Conservation (phyloP, 495 filamentous ascomycete species). For the Platismatia glauca region DNA sequence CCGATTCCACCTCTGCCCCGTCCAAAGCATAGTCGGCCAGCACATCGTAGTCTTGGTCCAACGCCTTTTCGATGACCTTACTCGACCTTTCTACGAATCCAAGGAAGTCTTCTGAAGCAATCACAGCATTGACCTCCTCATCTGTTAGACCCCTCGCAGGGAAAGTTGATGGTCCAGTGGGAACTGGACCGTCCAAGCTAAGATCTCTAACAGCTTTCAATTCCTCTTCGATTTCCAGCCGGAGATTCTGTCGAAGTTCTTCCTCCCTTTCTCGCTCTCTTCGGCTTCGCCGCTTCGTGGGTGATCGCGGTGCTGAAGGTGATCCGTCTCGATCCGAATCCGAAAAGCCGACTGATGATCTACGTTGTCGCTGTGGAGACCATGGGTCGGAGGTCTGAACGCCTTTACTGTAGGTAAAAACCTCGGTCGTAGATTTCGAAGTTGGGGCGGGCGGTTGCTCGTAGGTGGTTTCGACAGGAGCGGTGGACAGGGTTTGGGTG, state of each 20-base stretch:
- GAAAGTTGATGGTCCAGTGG: conserved; percentile 49
- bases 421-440: conserved; percentile 64
- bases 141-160: conserved; percentile 71
- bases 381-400: conserved; percentile 66
- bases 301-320: conserved; percentile 31
- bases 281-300: conserved; percentile 61
- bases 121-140: conserved; percentile 85
- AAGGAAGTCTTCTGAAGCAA: conserved; percentile 84
- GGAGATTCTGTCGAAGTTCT: conserved; percentile 73
- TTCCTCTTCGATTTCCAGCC: conserved; percentile 89
- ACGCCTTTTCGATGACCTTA: conserved; percentile 91
- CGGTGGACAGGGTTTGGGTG: conserved; percentile 61
- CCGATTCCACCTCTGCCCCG: conserved; percentile 60
- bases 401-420: conserved; percentile 89
- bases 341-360: conserved; percentile 47
- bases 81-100: conserved; percentile 92
- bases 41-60: conserved; percentile 92
- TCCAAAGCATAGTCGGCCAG: conserved; percentile 86
- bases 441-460: conserved; percentile 64
- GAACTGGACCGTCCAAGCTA: conserved; percentile 41
- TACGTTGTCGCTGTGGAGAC: conserved; percentile 26
- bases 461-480: conserved; percentile 59
- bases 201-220: conserved; percentile 57
- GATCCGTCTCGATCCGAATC: conserved; percentile 49
- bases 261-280: conserved; percentile 75